phyloP scores from a whole-genome alignment of 2,329 filamentous ascomycete genomes.

The Hypoxylon sp. region DNA sequence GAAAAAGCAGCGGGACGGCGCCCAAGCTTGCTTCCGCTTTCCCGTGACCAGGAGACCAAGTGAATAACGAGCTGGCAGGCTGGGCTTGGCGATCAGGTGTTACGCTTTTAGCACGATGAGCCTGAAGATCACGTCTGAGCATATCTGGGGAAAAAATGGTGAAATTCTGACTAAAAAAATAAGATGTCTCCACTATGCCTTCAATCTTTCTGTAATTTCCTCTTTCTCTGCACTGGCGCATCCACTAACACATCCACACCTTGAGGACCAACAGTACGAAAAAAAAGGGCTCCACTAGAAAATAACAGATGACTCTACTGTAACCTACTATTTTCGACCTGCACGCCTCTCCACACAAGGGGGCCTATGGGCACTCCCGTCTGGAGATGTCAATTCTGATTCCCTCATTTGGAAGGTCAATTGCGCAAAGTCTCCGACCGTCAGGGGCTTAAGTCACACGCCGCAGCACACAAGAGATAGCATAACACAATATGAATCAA shows the following conservation, averaged over 20 bases:
- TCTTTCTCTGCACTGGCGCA: too few species aligned
- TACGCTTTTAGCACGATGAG: slow-evolving; percentile 25
- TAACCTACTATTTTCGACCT: slow-evolving; percentile 26
- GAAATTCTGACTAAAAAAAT: slow-evolving; percentile 21
- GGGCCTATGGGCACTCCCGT: slow-evolving; percentile 25
- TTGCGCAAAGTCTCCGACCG: slow-evolving; percentile 4
- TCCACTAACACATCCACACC: slow-evolving; percentile 10
- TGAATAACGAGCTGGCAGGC: too few species aligned
- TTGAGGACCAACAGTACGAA: slow-evolving; percentile 9
- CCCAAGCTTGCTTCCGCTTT: slow-evolving; percentile 15
- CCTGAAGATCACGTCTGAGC: slow-evolving; percentile 32
- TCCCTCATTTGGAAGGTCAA: slow-evolving; percentile 26
- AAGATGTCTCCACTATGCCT: slow-evolving; percentile 15
- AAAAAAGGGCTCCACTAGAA: slow-evolving; percentile 16
- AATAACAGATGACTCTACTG: slow-evolving; percentile 10
- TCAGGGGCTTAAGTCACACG: slow-evolving; percentile 1
- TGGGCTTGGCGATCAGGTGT: slow-evolving; percentile 33
- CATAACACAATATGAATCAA: too few species aligned
- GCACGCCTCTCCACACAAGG: slow-evolving; percentile 21
- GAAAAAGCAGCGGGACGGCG: too few species aligned
- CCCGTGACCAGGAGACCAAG: slow-evolving; percentile 12
- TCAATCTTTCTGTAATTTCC: slow-evolving; percentile 14
- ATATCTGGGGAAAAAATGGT: slow-evolving; percentile 36
- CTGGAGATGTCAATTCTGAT: slow-evolving; percentile 9
- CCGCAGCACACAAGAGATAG: too few species aligned